Evolutionary conservation across 2,329 filamentous ascomycete species (phyloP).

Genomic region (Ceratocystis papillata): DNA sequence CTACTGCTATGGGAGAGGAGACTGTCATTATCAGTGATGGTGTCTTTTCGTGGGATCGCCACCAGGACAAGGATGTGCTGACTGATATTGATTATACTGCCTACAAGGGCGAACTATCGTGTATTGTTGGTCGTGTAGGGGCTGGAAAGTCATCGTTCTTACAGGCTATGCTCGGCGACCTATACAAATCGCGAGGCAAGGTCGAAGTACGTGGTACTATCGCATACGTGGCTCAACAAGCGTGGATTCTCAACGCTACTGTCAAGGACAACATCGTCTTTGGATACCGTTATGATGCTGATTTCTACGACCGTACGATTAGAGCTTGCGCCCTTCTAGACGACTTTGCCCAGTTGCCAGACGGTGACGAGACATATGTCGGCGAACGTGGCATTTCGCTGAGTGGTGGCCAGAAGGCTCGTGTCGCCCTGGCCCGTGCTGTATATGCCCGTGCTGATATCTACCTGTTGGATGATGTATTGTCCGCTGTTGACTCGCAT

Average conservation of each 20-base stretch:
- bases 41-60: constrained; percentile 88
- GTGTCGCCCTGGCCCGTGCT: constrained; percentile 79
- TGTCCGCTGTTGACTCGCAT: constrained; percentile 97
- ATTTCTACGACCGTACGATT: constrained; percentile 88
- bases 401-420: constrained; percentile 91
- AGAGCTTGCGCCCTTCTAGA: constrained; percentile 82
- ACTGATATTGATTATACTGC: constrained; percentile 79
- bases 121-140: constrained; percentile 88
- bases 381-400: constrained; percentile 94
- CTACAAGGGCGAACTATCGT: constrained; percentile 85
- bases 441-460: constrained; percentile 96
- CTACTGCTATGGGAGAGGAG: constrained; percentile 71
- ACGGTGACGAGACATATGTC: constrained; percentile 93
- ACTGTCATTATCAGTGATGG: constrained; percentile 72
- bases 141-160: constrained; percentile 89
- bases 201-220: constrained; percentile 72
- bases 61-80: constrained; percentile 59
- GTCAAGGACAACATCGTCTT: constrained; percentile 97
- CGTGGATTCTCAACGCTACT: constrained; percentile 97
- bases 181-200: constrained; percentile 79
- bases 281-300: constrained; percentile 82
- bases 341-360: constrained; percentile 83
- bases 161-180: constrained; percentile 75
- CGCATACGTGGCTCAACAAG: constrained; percentile 84
- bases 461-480: constrained; percentile 84